These are phyloP conservation scores for Leishmania turanica DNA, from an alignment of 208 protist genomes.

Conservation along the genomic window DNA sequence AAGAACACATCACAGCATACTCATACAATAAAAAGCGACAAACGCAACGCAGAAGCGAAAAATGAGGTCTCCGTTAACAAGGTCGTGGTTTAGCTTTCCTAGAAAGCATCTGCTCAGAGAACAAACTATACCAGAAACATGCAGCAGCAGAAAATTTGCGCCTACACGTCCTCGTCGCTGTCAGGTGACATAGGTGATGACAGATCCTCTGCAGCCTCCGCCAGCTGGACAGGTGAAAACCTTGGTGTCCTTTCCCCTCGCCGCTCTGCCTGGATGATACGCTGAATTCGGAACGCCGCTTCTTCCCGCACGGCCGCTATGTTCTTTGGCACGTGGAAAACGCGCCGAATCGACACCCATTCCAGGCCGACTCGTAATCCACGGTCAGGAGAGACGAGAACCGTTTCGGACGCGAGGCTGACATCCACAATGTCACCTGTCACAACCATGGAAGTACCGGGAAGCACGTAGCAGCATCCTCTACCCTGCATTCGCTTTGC, in stretches of 20 bases:
- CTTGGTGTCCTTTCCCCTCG: conserved; percentile 21
- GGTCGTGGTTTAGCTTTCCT: not conserved
- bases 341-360: conserved; percentile 47
- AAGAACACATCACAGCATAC: not conserved
- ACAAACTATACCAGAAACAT: conserved; percentile 1
- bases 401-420: conserved; percentile 27
- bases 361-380: conserved; percentile 37
- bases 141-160: not conserved
- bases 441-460: conserved; percentile 59
- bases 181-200: conserved; percentile 2
- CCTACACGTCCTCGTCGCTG: not conserved
- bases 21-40: not conserved
- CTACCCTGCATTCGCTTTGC: conserved; percentile 33
- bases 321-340: conserved; percentile 54
- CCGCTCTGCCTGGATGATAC: conserved; percentile 30
- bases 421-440: conserved; percentile 59
- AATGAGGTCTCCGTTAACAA: no score
- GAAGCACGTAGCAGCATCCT: conserved; percentile 53
- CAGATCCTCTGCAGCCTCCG: not conserved
- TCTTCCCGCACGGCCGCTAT: conserved; percentile 30
- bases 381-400: conserved; percentile 56
- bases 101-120: not conserved
- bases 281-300: conserved; percentile 17
- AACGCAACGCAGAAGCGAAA: not conserved
- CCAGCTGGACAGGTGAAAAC: conserved; percentile 19